Evolutionary conservation across 768 basidiomycete species (phyloP), one percentile per base, ranked within the genome.

Genomic region (Naganishia friedmannii): DNA sequence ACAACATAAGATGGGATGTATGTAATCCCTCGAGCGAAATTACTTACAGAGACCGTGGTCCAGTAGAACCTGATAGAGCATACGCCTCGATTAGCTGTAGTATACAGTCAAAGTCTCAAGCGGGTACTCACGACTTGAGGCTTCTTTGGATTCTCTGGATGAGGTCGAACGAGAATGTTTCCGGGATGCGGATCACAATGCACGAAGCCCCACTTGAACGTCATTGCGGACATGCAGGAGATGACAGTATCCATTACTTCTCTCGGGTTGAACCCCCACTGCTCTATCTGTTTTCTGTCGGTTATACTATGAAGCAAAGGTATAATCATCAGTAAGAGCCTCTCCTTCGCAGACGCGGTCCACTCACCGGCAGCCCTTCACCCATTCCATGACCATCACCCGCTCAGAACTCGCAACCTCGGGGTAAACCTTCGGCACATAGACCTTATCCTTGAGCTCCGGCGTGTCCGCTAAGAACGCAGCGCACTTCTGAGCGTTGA

Each of bases 121-220:
- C 13, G 32, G 19, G 15, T 17, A 69, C 77, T 74, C 37, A 83
- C 82, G 31, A 84, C 75, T 65, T 84, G 82, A 8, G 83, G 82
- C 54, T 80, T 77, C 0, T 76, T 76, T 19, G 78, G 78, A 67
- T 82, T 87, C 81, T 86, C 9, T 85, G 90, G 74, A 89, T 86
- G 80, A 87, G 78, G 79, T 54, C 83, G 86, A 70, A 94, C 85
- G 80, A 95, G 92, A 12, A 80, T 73, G 69, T 84, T 83, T 3
- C 82, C 82, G 0, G 82, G 83, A 73, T 84, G 86, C 9, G 86
- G 86, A 73, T 87, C 86, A 76, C 92, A 92, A 79, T 83, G 83
- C 3, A 93, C 89, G 85, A 88, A 93, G 13, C 93, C 92, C 90
- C 90, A 96, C 70, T 86, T 86, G 79, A 96, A 97, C 81, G 93